A percentile compares a stretch with the other conserved stretches of the same genome.
Evolutionary conservation across 2,329 filamentous ascomycete species (phyloP).

Genomic region (Tolypocladium paradoxum): DNA sequence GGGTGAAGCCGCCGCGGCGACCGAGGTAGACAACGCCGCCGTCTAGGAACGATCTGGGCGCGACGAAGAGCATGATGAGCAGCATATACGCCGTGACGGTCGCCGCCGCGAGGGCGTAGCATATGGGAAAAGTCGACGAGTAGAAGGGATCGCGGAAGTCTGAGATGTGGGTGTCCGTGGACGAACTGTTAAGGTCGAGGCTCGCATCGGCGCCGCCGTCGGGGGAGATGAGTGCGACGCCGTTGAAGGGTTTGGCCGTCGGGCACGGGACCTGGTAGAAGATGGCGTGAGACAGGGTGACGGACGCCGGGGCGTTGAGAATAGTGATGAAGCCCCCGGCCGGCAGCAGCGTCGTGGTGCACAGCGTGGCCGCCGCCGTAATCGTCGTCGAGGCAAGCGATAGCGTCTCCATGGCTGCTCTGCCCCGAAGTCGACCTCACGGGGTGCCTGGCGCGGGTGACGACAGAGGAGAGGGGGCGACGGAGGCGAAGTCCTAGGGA

Average conservation of each 20-base stretch:
- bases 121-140: conserved; percentile 83
- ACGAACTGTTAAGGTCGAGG: conserved; percentile 15
- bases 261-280: conserved; percentile 35
- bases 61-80: conserved; percentile 87
- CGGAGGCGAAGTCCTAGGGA: neutral
- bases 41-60: conserved; percentile 85
- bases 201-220: conserved; percentile 27
- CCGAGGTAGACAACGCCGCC: conserved; percentile 75
- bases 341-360: conserved; percentile 31
- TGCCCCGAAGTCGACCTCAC: neutral
- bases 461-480: conserved; percentile 8
- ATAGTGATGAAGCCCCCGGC: conserved; percentile 37
- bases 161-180: conserved; percentile 35
- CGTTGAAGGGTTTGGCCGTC: conserved; percentile 12
- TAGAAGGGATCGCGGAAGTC: conserved; percentile 83
- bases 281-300: conserved; percentile 49
- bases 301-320: conserved; percentile 34
- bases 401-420: conserved; percentile 2
- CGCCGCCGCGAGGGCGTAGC: conserved; percentile 83
- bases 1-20: conserved; percentile 75
- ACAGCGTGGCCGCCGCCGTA: conserved; percentile 21
- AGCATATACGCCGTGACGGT: conserved; percentile 88
- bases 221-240: conserved; percentile 21
- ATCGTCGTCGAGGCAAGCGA: conserved; percentile 13
- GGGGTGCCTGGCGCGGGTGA: conserved; percentile 15